A percentile compares a stretch with the other conserved stretches of the same genome.
Conservation (phyloP, 73 alveolate species). For the Uronychia binucleata region DNA sequence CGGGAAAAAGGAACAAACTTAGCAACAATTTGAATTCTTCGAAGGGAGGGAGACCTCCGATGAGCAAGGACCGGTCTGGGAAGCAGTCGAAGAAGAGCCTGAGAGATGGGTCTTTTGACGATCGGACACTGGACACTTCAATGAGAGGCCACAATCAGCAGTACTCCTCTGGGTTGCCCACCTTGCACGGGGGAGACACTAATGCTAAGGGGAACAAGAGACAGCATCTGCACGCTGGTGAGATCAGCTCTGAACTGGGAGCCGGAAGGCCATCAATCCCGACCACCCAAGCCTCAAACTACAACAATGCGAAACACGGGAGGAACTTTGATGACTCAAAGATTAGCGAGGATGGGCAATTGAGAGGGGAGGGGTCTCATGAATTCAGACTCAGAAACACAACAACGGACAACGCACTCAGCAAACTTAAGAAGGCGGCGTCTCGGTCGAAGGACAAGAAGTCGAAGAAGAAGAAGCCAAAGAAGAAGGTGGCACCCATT, state of each 20-base stretch:
- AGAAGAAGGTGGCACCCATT: conserved; percentile 12
- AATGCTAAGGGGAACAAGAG: background rate
- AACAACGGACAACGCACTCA: background rate
- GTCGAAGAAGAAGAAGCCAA: conserved; percentile 11
- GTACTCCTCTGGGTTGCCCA: background rate
- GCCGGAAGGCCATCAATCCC: background rate
- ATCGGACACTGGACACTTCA: background rate
- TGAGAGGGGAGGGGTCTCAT: background rate
- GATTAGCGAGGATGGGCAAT: background rate
- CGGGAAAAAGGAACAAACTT: background rate
- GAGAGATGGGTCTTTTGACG: background rate
- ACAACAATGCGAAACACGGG: background rate
- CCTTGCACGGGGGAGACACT: background rate
- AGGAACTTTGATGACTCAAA: background rate
- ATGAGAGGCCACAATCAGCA: background rate
- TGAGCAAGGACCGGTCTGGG: background rate
- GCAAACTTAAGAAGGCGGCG: background rate
- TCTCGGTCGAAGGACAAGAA: conserved; percentile 2
- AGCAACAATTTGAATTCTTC: background rate
- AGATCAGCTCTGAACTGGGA: background rate
- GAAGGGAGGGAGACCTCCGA: background rate
- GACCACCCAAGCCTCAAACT: background rate
- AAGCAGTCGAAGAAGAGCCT: background rate
- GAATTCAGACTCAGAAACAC: background rate
- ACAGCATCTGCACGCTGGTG: background rate